Percentiles rank a stretch among this genome's conserved stretches.
These are phyloP conservation scores for Mycena galericulata DNA, from an alignment of 768 basidiomycete species.

Conservation along the genomic window DNA sequence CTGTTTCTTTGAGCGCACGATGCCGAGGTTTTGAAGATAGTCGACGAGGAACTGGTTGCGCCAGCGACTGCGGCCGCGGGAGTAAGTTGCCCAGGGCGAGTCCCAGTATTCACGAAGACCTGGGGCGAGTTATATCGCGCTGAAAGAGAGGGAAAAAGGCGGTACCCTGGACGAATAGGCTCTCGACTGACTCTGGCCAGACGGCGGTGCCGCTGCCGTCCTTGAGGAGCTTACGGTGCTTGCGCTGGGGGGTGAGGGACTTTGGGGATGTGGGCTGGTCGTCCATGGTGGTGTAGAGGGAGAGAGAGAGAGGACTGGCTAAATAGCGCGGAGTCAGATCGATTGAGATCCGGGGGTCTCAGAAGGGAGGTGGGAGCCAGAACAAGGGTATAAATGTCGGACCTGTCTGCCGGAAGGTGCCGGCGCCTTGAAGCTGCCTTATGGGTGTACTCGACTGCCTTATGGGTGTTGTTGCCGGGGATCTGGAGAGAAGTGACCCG, in stretches of 20 bases:
- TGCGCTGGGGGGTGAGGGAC: slow-evolving; percentile 79
- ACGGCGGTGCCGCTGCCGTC: slow-evolving; percentile 82
- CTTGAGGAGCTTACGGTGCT: slow-evolving; percentile 87
- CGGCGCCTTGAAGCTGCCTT: too few relatives aligned
- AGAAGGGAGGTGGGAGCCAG: too few relatives aligned
- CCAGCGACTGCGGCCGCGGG: slow-evolving; percentile 80
- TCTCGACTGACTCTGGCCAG: slow-evolving; percentile 85
- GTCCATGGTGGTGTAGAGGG: slow-evolving; percentile 42
- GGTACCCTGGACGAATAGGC: slow-evolving; percentile 81
- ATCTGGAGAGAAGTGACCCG: background rate
- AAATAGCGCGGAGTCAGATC: too few relatives aligned
- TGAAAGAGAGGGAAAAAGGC: slow-evolving; percentile 22
- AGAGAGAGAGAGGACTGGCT: slow-evolving; percentile 23
- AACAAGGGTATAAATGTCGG: too few relatives aligned
- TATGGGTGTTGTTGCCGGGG: background rate
- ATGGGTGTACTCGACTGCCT: too few relatives aligned
- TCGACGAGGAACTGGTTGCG: slow-evolving; percentile 90
- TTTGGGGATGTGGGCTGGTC: slow-evolving; percentile 40
- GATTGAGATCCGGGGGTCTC: background rate
- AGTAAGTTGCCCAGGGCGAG: slow-evolving; percentile 83
- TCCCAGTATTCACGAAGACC: slow-evolving; percentile 85
- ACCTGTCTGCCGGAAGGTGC: too few relatives aligned
- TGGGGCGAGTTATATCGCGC: slow-evolving; percentile 43
- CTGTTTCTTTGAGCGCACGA: slow-evolving; percentile 86
- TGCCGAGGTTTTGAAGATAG: slow-evolving; percentile 75